Percentiles rank a stretch among this genome's conserved stretches.
These are phyloP conservation scores for Musa troglodytarum DNA, from an alignment of 176 grass and related monocot species.

Conservation along the genomic window DNA sequence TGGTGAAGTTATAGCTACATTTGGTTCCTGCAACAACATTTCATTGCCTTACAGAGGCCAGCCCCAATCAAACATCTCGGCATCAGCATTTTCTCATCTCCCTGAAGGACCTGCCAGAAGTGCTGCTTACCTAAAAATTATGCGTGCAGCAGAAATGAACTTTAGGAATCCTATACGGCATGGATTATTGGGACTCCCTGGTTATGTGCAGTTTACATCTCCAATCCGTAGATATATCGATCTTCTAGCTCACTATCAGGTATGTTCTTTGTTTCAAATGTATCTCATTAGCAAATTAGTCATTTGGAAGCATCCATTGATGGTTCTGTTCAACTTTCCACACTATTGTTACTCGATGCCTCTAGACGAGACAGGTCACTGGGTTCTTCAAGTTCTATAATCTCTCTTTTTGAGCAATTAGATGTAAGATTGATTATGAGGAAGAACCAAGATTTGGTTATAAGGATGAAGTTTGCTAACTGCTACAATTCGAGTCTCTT, in stretches of 20 bases:
- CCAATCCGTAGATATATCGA: slow-evolving; percentile 95
- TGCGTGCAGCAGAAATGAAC: slow-evolving; percentile 90
- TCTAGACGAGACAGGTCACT: neutral
- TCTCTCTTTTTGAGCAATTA: neutral
- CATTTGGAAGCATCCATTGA: neutral
- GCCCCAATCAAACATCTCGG: slow-evolving; percentile 61
- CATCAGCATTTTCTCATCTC: slow-evolving; percentile 61
- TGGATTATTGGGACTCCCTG: slow-evolving; percentile 67
- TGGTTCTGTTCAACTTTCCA: neutral
- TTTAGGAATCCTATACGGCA: slow-evolving; percentile 58
- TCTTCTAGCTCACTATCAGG: slow-evolving; percentile 92
- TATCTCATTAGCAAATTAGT: neutral
- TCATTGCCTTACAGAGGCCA: slow-evolving; percentile 87
- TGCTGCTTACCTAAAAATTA: slow-evolving; percentile 61
- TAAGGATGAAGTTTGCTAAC: neutral
- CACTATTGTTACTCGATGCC: neutral
- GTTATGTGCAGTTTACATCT: slow-evolving; percentile 93
- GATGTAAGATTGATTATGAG: neutral
- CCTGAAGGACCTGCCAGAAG: slow-evolving; percentile 80
- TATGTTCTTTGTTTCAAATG: slow-evolving; percentile 21
- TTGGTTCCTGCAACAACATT: slow-evolving; percentile 62
- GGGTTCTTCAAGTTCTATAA: neutral
- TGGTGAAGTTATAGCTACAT: slow-evolving; percentile 67
- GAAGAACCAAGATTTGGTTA: neutral
- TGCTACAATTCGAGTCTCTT: neutral